Evolutionary conservation across 441 rosid genomes (phyloP).

Genomic region (Syzygium syzygioides): DNA sequence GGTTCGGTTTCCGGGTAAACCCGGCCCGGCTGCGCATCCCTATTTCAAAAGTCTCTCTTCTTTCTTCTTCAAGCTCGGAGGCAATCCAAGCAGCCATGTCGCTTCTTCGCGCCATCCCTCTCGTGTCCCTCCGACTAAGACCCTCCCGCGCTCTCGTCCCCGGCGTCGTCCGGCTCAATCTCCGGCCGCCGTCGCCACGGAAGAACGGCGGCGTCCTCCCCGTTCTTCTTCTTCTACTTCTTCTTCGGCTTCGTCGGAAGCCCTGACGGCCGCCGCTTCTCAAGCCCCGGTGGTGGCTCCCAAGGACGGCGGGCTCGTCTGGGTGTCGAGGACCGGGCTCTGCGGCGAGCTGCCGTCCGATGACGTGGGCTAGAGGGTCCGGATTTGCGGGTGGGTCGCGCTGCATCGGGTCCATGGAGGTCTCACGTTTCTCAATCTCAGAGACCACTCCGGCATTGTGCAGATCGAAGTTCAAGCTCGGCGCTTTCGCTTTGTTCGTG

Average conservation of each 20-base stretch:
- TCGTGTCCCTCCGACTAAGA: not conserved
- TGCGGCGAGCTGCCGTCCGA: constrained; percentile 62
- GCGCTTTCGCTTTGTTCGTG: not conserved
- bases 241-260: constrained; percentile 11
- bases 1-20: too few species aligned
- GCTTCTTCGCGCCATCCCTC: not conserved
- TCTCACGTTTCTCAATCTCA: constrained; percentile 82
- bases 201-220: constrained; percentile 16
- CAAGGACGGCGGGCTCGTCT: constrained; percentile 33
- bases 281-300: constrained; percentile 9
- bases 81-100: not conserved
- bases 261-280: constrained; percentile 4
- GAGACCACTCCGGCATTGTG: constrained; percentile 93
- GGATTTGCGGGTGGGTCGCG: constrained; percentile 97
- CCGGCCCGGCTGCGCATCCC: too few species aligned
- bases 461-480: constrained; percentile 41
- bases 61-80: not conserved
- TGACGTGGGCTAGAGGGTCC: constrained; percentile 70
- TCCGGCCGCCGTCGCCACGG: constrained; percentile 8
- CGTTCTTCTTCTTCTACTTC: constrained; percentile 19
- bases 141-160: not conserved
- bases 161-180: not conserved
- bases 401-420: constrained; percentile 87
- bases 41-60: not conserved
- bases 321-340: constrained; percentile 64